A percentile compares a stretch with the other conserved stretches of the same genome.
phyloP scores from a whole-genome alignment of 345 rosid species.

The Eucalyptus tenuipes region DNA sequence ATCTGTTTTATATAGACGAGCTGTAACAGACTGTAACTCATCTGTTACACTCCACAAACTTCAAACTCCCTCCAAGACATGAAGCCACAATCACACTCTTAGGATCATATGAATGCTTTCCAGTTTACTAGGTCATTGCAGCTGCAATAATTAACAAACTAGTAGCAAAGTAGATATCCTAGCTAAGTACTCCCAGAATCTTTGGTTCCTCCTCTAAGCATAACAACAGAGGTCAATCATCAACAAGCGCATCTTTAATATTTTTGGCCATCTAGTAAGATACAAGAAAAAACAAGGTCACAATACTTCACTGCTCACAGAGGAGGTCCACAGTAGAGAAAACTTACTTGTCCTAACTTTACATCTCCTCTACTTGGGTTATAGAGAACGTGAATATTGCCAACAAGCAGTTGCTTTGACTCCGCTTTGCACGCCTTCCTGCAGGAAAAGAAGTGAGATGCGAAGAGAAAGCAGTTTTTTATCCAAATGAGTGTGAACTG shows the following conservation, averaged over 20 bases:
- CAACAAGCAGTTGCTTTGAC: slow-evolving; percentile 47
- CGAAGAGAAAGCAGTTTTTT: background rate
- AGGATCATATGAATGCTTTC: background rate
- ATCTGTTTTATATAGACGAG: background rate
- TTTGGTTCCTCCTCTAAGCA: background rate
- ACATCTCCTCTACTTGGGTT: slow-evolving; percentile 64
- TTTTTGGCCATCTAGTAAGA: background rate
- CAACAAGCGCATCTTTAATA: background rate
- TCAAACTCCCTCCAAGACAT: background rate
- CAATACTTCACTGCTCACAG: background rate
- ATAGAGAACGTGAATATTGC: slow-evolving; percentile 69
- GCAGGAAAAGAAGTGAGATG: slow-evolving; percentile 24
- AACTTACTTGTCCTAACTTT: slow-evolving; percentile 72
- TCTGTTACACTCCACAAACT: background rate
- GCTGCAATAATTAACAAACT: background rate
- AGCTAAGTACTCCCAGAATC: background rate
- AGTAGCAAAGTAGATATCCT: background rate
- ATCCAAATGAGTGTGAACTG: background rate
- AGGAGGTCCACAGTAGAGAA: background rate
- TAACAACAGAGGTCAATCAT: background rate
- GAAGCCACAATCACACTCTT: background rate
- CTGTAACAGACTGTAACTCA: background rate
- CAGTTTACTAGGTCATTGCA: background rate
- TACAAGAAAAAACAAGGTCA: background rate
- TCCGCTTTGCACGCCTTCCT: slow-evolving; percentile 38